These are phyloP conservation scores for Kuraishia capsulata DNA, from an alignment of 805 yeast genomes.

Conservation along the genomic window DNA sequence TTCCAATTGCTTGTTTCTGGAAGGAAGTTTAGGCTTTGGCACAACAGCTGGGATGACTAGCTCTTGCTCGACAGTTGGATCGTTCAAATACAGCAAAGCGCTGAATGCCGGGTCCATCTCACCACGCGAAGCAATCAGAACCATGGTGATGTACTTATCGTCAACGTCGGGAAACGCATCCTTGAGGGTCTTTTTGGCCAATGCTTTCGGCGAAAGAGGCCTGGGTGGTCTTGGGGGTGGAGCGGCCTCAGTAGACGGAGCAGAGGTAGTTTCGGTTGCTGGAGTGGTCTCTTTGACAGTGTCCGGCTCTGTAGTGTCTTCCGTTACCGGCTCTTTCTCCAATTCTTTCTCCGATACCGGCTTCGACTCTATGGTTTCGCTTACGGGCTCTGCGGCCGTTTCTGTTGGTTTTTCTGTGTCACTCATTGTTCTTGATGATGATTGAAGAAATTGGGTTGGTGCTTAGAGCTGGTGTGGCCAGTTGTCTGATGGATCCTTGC, in stretches of 20 bases:
- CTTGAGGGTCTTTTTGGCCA: slow-evolving; percentile 48
- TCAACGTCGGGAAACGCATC: slow-evolving; percentile 86
- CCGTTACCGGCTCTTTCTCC: not conserved
- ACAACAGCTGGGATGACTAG: slow-evolving; percentile 21
- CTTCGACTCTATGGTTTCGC: not conserved
- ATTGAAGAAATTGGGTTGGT: no score
- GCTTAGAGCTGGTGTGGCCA: no score
- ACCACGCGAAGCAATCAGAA: slow-evolving; percentile 80
- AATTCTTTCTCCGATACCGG: not conserved
- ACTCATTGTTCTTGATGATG: no score
- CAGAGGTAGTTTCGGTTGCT: not conserved
- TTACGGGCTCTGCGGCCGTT: no score
- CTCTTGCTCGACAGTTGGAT: slow-evolving; percentile 53
- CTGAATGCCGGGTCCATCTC: slow-evolving; percentile 79
- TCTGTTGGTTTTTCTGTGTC: no score
- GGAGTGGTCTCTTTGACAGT: not conserved
- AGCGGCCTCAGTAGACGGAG: not conserved
- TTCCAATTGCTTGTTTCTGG: slow-evolving; percentile 33
- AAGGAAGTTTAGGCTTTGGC: slow-evolving; percentile 20
- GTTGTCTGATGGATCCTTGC: no score
- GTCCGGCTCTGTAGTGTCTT: not conserved
- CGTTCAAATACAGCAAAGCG: slow-evolving; percentile 73
- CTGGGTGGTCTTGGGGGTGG: slow-evolving; percentile 47
- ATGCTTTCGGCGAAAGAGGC: slow-evolving; percentile 52
- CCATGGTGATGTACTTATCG: slow-evolving; percentile 61